Evolutionary conservation across 805 yeast species (phyloP), one percentile per base, ranked within the genome.

Genomic region (Candida ovalis): DNA sequence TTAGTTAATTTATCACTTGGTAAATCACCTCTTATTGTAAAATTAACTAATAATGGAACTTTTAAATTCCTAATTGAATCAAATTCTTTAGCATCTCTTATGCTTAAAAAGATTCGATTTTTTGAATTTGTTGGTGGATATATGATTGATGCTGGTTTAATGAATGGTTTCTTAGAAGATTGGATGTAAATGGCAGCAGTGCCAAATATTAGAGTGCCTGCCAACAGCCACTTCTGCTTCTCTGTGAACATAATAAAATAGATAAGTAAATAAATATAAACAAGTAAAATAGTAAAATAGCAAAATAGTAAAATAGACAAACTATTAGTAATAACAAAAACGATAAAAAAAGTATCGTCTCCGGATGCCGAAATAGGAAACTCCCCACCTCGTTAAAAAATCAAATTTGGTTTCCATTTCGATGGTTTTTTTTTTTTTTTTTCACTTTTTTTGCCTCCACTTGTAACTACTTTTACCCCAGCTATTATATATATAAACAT

Each of bases 31-130:
- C 80, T 60, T 39, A 78, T 70, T 1, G 90, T 86, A 67, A 88
- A 88, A 63, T 88, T 84, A 57, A 87, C 71, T 41, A 88, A 64
- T 47, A 86, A 66, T 1, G 95, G 94, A 13, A 76, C 74, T 48
- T 79, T 76, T 46, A 75, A 69, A 27, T 81, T 60, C 33, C 82
- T 55, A 25, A 77, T 57, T 32, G 77, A 75, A 45, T 82, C 80
- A 40, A 88, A 65, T 55, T 88, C 96, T 45, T 72, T 67, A 19
- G 77, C 76, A 3, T 76, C 72, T 51, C 82, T 71, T 18, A 88
- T 70, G 35, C 83, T 76, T n/a, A 74, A 61, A 53, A 75, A 79
- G 27, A 76, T 69, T 24, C 81, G 56, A 50, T 76, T 76, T 18
- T 50, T 53, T 15, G 54, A 15, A 4, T 58, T 47, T 1, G 57